Evolutionary conservation across 176 grass and related monocot genomes (phyloP).

Genomic region (Oryza australiensis): DNA sequence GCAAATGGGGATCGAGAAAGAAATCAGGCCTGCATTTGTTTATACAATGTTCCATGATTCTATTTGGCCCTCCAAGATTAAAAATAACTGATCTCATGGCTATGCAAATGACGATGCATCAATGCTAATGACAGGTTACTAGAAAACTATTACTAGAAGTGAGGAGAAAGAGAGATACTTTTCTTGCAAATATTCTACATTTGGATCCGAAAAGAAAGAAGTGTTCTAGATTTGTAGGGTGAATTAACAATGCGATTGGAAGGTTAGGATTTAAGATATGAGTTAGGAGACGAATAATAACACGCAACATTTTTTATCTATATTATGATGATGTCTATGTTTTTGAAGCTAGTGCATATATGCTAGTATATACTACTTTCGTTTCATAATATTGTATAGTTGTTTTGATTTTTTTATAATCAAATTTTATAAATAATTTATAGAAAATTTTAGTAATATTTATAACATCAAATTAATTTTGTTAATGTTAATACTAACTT

Average conservation of each 20-base stretch:
- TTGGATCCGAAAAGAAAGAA: not conserved
- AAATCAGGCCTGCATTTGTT: not conserved
- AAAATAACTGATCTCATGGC: not conserved
- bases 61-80: not conserved
- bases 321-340: no score
- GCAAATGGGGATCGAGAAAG: not conserved
- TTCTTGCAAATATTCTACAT: not conserved
- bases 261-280: not conserved
- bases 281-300: not conserved
- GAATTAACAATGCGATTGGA: slow-evolving; percentile 11
- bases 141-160: not conserved
- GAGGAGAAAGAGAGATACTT: not conserved
- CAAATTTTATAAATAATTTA: no score
- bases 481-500: no score
- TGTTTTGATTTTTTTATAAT: no score
- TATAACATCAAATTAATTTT: no score
- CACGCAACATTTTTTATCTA: not conserved
- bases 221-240: not conserved
- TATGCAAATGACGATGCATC: not conserved
- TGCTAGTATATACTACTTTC: no score
- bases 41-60: not conserved
- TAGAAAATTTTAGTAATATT: no score
- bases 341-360: no score
- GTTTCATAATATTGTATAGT: no score
- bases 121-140: slow-evolving; percentile 22